phyloP scores from a whole-genome alignment of 805 yeast genomes.

The Candida parachauliodes region DNA sequence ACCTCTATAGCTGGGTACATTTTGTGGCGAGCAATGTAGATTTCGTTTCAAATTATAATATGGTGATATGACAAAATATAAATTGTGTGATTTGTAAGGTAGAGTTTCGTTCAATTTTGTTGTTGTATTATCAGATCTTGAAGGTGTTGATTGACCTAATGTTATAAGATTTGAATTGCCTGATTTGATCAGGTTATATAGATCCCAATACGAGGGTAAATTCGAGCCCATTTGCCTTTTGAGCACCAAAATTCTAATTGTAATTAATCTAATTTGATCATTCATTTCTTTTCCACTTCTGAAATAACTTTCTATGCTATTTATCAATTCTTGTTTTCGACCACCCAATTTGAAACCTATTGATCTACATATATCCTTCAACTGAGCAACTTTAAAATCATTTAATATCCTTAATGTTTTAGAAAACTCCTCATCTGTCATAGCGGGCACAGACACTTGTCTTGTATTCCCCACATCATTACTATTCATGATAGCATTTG shows the following conservation, averaged over 20 bases:
- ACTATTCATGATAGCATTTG: conserved; percentile 5
- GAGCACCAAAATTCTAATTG: conserved; percentile 39
- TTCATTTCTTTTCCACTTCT: conserved; percentile 37
- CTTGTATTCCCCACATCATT: neutral
- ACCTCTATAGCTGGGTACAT: conserved; percentile 41
- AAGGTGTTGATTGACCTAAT: neutral
- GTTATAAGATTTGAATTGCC: conserved; percentile 18
- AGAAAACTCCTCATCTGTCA: conserved; percentile 13
- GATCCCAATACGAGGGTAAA: conserved; percentile 34
- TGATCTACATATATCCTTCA: conserved; percentile 51
- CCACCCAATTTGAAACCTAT: conserved; percentile 52
- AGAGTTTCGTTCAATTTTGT: conserved; percentile 9
- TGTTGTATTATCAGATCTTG: neutral
- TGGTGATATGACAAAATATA: conserved; percentile 51
- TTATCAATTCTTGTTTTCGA: conserved; percentile 56
- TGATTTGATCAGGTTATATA: conserved; percentile 23
- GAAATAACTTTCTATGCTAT: conserved; percentile 47
- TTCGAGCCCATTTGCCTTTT: conserved; percentile 30
- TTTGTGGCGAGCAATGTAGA: conserved; percentile 47
- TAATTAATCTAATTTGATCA: conserved; percentile 41
- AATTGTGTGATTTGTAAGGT: conserved; percentile 33
- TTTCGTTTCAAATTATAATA: conserved; percentile 50
- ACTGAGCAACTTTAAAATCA: conserved; percentile 44
- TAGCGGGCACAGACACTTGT: neutral
- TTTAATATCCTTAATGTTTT: conserved; percentile 13